These are phyloP conservation scores for Diutina mesorugosa DNA, from an alignment of 1,139 yeast genomes.

Conservation along the genomic window DNA sequence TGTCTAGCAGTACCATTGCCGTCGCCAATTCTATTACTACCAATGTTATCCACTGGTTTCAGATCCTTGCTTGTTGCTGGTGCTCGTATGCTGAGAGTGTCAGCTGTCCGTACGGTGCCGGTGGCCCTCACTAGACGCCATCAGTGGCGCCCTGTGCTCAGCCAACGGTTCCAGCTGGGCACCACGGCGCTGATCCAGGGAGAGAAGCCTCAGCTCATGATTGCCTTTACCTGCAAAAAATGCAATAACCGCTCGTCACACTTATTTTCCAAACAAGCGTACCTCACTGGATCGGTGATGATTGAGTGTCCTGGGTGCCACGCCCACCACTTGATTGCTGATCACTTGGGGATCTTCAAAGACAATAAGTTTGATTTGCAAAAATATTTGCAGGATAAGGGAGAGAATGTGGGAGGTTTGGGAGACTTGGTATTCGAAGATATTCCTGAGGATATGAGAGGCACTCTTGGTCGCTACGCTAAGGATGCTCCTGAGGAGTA, in stretches of 20 bases:
- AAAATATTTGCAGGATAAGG: conserved; percentile 66
- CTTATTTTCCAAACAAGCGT: conserved; percentile 82
- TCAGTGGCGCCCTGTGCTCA: not conserved
- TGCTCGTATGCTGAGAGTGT: not conserved
- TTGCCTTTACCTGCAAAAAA: conserved; percentile 86
- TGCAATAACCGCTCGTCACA: conserved; percentile 81
- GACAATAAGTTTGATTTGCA: conserved; percentile 66
- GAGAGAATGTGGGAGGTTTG: conserved; percentile 55
- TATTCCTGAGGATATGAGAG: conserved; percentile 52
- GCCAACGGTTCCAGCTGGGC: not conserved
- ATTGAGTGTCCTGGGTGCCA: conserved; percentile 90
- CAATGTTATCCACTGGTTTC: not conserved
- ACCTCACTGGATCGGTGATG: conserved; percentile 73
- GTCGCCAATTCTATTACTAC: not conserved
- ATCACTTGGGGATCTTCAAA: conserved; percentile 73
- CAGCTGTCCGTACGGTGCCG: not conserved
- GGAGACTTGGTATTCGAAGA: conserved; percentile 62
- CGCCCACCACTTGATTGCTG: conserved; percentile 83
- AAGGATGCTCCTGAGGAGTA: conserved; percentile 40
- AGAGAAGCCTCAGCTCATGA: conserved; percentile 66
- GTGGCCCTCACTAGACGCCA: not conserved
- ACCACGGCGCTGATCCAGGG: conserved; percentile 16
- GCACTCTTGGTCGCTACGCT: conserved; percentile 48
- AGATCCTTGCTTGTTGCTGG: not conserved
- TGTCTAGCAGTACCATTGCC: not conserved